These are phyloP conservation scores for Wickerhamiella allomyrinae DNA, from an alignment of 805 yeast genomes.

Conservation along the genomic window DNA sequence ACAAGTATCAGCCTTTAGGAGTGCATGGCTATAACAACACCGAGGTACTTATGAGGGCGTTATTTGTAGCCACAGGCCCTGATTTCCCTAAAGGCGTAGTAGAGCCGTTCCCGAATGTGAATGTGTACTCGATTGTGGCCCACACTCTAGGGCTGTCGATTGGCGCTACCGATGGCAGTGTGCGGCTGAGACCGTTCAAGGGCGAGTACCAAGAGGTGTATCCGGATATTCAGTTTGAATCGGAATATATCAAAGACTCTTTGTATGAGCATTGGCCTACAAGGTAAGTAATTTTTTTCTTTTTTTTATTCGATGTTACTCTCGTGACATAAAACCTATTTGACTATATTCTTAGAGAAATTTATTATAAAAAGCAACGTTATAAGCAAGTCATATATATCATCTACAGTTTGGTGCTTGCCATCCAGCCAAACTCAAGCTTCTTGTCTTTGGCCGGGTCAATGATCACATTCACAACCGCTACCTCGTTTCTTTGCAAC, in stretches of 20 bases:
- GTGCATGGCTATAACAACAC: slow-evolving; percentile 77
- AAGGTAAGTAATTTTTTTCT: background rate
- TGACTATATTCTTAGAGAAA: no score
- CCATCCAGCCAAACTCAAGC: slow-evolving; percentile 54
- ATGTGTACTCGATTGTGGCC: slow-evolving; percentile 63
- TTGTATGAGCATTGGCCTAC: slow-evolving; percentile 20
- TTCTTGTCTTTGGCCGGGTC: slow-evolving; percentile 42
- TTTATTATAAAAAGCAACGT: no score
- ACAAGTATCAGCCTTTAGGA: slow-evolving; percentile 50
- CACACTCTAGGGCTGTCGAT: slow-evolving; percentile 41
- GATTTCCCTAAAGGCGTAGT: slow-evolving; percentile 37
- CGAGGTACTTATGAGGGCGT: slow-evolving; percentile 67
- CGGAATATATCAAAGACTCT: slow-evolving; percentile 19
- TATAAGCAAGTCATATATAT: no score
- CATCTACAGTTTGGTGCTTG: background rate
- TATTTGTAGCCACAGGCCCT: slow-evolving; percentile 73
- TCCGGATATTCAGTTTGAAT: slow-evolving; percentile 23
- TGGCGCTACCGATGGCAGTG: slow-evolving; percentile 44
- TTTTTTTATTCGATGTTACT: background rate
- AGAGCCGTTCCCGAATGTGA: slow-evolving; percentile 56
- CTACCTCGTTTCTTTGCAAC: slow-evolving; percentile 25
- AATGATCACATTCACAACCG: slow-evolving; percentile 47
- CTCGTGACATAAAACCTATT: background rate
- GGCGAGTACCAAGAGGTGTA: slow-evolving; percentile 21
- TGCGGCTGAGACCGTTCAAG: slow-evolving; percentile 15